A percentile compares a stretch with the other conserved stretches of the same genome.
phyloP scores from a whole-genome alignment of 2,329 filamentous ascomycete genomes.

The Grosmannia clavigera region DNA sequence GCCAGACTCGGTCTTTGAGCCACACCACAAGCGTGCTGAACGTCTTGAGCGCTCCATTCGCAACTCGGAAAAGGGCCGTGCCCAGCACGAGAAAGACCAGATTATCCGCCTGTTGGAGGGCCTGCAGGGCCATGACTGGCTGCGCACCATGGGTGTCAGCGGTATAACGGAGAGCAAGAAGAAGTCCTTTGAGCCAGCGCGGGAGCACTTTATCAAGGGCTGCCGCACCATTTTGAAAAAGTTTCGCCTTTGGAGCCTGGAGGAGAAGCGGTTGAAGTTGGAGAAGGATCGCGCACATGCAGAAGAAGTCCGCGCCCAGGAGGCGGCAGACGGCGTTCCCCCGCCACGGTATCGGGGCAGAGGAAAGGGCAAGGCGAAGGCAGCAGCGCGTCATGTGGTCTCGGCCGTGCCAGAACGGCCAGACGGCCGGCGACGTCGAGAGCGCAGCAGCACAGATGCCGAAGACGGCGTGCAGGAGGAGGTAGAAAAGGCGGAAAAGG shows the following conservation, averaged over 20 bases:
- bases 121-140: constrained; percentile 83
- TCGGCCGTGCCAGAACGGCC: not conserved
- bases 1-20: constrained; percentile 40
- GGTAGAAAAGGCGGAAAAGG: constrained; percentile 1
- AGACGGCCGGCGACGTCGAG: not conserved
- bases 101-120: constrained; percentile 61
- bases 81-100: constrained; percentile 55
- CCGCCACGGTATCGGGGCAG: constrained; percentile 5
- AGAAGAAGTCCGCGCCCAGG: constrained; percentile 30
- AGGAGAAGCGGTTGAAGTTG: constrained; percentile 72
- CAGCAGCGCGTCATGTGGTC: not conserved
- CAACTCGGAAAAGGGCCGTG: constrained; percentile 51
- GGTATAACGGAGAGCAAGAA: constrained; percentile 75
- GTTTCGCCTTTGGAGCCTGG: constrained; percentile 75
- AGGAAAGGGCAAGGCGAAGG: constrained; percentile 9
- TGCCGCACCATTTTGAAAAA: constrained; percentile 75
- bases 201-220: constrained; percentile 72
- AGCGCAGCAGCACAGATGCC: constrained; percentile 12
- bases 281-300: constrained; percentile 56
- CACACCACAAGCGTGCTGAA: constrained; percentile 45
- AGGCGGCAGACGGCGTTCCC: constrained; percentile 4
- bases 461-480: constrained; percentile 12
- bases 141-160: constrained; percentile 81
- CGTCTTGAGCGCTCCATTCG: constrained; percentile 49
- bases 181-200: constrained; percentile 75